phyloP scores from a whole-genome alignment of 23 red algal genomes.

The Agarophyton chilense region DNA sequence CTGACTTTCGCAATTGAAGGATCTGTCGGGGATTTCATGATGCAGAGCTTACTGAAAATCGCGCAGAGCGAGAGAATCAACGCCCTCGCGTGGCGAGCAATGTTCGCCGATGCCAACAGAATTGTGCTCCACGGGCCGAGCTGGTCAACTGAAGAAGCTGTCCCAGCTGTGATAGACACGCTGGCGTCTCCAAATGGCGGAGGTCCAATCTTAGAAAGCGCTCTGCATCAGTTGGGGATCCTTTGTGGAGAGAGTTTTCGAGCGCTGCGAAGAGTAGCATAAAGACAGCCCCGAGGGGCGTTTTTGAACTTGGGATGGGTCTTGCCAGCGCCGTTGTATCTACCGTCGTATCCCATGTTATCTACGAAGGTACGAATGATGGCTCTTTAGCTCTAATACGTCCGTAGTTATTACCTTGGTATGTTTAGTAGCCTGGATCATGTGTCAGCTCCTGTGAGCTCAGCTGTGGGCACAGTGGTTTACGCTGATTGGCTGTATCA shows the following conservation, averaged over 20 bases:
- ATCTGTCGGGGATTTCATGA: background rate
- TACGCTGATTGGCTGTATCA: slow-evolving; percentile 14
- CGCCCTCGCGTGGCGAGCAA: slow-evolving; percentile 8
- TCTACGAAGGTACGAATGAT: no score
- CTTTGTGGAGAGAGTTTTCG: background rate
- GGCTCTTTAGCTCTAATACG: no score
- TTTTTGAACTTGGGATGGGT: no score
- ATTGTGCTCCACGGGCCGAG: slow-evolving; percentile 12
- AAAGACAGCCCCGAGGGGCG: no score
- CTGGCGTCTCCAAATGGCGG: background rate
- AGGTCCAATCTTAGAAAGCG: background rate
- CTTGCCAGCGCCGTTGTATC: no score
- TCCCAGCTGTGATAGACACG: background rate
- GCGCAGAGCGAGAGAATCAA: background rate
- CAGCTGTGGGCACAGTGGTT: background rate
- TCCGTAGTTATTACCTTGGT: no score
- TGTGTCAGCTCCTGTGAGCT: no score
- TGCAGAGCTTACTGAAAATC: slow-evolving; percentile 14
- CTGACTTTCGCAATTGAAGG: slow-evolving; percentile 16
- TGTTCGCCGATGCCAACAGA: background rate
- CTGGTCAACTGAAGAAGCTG: slow-evolving; percentile 1
- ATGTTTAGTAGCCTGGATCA: no score
- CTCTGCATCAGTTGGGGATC: background rate
- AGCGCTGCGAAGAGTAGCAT: background rate
- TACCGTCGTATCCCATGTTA: no score